Conservation (phyloP, 805 yeast species). For the Scheffersomyces ergatensis region DNA sequence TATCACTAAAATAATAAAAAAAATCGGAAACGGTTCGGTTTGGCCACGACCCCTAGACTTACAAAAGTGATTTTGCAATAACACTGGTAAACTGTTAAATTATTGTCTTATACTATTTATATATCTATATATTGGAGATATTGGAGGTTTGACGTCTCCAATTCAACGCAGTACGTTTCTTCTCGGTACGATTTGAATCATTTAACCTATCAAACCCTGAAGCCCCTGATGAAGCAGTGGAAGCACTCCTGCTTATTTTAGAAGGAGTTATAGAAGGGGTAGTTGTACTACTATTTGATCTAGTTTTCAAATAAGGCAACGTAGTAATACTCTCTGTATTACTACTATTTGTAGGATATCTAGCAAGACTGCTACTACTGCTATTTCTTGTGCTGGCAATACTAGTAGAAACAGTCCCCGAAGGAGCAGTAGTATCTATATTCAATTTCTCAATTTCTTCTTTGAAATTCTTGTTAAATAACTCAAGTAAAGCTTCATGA, state of each 20-base stretch:
- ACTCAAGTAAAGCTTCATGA: conserved; percentile 63
- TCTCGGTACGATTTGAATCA: conserved; percentile 1
- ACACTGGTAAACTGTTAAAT: too few relatives aligned
- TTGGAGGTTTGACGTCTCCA: conserved; percentile 27
- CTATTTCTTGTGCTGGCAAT: not conserved
- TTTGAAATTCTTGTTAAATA: conserved; percentile 66
- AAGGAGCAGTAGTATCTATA: conserved; percentile 30
- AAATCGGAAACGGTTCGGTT: too few relatives aligned
- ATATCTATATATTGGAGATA: too few relatives aligned
- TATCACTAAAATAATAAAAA: too few relatives aligned
- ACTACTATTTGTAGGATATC: not conserved
- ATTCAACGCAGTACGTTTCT: conserved; percentile 35
- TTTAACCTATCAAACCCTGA: not conserved
- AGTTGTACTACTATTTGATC: conserved; percentile 1
- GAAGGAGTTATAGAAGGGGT: conserved; percentile 13
- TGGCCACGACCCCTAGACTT: too few relatives aligned
- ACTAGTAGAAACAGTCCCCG: not conserved
- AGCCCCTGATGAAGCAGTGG: not conserved
- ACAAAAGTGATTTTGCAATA: too few relatives aligned
- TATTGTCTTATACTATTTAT: too few relatives aligned
- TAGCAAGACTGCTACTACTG: not conserved
- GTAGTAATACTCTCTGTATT: conserved; percentile 8
- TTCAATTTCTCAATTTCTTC: conserved; percentile 54
- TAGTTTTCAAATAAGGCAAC: conserved; percentile 9
- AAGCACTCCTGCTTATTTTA: conserved; percentile 20